Conservation (phyloP, 208 protist genomes). For the Crithidia expoeki region DNA sequence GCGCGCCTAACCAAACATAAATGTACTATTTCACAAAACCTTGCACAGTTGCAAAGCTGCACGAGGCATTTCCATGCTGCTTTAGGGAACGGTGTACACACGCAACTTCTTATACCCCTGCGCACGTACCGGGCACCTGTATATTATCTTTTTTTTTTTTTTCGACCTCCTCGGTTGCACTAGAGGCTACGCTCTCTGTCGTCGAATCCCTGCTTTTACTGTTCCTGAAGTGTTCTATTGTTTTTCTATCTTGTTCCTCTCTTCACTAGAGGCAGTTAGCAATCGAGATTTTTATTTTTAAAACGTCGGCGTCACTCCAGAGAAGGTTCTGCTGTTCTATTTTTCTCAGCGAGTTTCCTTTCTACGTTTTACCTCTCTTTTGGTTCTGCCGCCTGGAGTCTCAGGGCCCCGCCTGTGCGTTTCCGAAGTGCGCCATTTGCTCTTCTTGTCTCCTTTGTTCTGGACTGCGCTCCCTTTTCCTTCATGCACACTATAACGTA, state of each 20-base stretch:
- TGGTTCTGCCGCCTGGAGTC: not conserved
- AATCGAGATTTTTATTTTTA: too few species aligned
- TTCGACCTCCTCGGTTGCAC: not conserved
- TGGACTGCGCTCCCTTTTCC: not conserved
- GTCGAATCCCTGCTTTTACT: not conserved
- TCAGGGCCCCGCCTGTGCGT: too few species aligned
- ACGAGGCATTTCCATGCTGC: not conserved
- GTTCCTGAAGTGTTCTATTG: not conserved
- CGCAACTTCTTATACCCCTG: not conserved
- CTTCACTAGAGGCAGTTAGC: too few species aligned
- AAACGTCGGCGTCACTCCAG: too few species aligned
- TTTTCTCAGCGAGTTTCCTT: not conserved
- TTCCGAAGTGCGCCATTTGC: not conserved
- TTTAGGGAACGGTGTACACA: not conserved
- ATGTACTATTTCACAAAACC: not conserved
- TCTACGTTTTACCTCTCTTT: not conserved
- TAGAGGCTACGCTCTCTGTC: not conserved
- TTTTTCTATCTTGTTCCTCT: slow-evolving; percentile 8
- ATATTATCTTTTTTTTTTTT: not conserved
- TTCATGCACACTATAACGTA: too few species aligned
- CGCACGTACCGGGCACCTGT: not conserved
- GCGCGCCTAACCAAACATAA: too few species aligned
- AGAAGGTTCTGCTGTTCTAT: not conserved
- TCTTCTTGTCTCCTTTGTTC: too few species aligned
- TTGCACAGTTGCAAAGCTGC: not conserved